Conservation (phyloP, 1,284 basidiomycete species). For the Filobasidium uniguttulatum region DNA sequence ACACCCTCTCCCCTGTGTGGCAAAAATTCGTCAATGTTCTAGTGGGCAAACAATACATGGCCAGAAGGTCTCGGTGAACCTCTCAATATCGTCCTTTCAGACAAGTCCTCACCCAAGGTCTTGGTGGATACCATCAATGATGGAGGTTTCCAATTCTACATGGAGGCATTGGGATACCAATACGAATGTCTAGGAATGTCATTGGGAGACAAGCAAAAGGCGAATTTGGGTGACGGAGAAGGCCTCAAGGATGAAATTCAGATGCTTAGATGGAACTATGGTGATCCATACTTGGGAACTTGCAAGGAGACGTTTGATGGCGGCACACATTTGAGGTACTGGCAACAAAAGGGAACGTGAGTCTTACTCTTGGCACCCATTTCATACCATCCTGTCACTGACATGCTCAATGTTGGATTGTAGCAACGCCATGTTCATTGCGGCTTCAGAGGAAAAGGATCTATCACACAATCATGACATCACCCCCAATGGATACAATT, state of each 20-base stretch:
- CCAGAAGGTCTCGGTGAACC: slow-evolving; percentile 74
- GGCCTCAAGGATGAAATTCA: slow-evolving; percentile 61
- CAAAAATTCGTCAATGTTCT: background rate
- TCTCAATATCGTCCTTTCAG: slow-evolving; percentile 74
- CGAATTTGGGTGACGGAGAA: slow-evolving; percentile 72
- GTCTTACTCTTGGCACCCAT: background rate
- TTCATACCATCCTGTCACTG: background rate
- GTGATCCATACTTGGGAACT: slow-evolving; percentile 58
- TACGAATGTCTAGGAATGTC: slow-evolving; percentile 74
- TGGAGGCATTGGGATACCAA: slow-evolving; percentile 37
- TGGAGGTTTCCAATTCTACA: slow-evolving; percentile 72
- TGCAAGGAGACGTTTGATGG: slow-evolving; percentile 75
- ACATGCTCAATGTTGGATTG: slow-evolving; percentile 39
- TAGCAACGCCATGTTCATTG: slow-evolving; percentile 7
- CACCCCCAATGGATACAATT: slow-evolving; percentile 47
- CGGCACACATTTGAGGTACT: slow-evolving; percentile 83
- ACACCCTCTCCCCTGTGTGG: background rate
- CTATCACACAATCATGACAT: slow-evolving; percentile 49
- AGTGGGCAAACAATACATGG: slow-evolving; percentile 50
- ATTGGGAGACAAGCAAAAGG: slow-evolving; percentile 53
- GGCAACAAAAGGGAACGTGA: slow-evolving; percentile 55
- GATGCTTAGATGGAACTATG: slow-evolving; percentile 66
- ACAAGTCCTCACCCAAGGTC: slow-evolving; percentile 57
- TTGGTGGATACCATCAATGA: slow-evolving; percentile 48
- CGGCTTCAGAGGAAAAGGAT: slow-evolving; percentile 55